Conservation (phyloP, 495 filamentous ascomycete species). For the Haplographium delicatum region DNA sequence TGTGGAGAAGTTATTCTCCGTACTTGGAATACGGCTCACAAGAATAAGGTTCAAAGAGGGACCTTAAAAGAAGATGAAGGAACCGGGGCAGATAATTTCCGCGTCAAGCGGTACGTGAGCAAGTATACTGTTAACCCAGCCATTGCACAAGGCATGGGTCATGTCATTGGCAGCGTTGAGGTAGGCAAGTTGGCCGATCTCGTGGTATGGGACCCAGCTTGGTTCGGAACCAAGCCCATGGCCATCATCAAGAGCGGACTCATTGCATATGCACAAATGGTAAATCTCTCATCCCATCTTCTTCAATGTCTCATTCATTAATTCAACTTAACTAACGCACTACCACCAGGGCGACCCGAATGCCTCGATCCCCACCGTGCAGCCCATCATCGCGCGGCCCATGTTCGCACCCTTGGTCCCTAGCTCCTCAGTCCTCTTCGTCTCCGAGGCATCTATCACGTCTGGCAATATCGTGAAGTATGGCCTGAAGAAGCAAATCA, state of each 20-base stretch:
- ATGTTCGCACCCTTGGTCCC: slow-evolving; percentile 83
- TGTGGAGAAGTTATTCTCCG: slow-evolving; percentile 92
- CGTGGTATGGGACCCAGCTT: slow-evolving; percentile 80
- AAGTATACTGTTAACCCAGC: slow-evolving; percentile 99
- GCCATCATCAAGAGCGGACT: slow-evolving; percentile 87
- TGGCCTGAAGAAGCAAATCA: slow-evolving; percentile 72
- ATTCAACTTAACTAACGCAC: slow-evolving; percentile 6
- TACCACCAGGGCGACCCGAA: slow-evolving; percentile 79
- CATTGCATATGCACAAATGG: slow-evolving; percentile 83
- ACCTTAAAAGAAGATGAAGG: slow-evolving; percentile 69
- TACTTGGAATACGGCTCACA: slow-evolving; percentile 98
- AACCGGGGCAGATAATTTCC: slow-evolving; percentile 83
- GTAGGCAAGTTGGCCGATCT: slow-evolving; percentile 89
- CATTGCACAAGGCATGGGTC: slow-evolving; percentile 87
- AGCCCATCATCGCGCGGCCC: slow-evolving; percentile 78
- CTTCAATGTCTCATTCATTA: not conserved
- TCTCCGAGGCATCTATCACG: slow-evolving; percentile 66
- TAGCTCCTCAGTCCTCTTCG: slow-evolving; percentile 71
- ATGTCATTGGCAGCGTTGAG: slow-evolving; percentile 83
- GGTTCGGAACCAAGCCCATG: slow-evolving; percentile 84
- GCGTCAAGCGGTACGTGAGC: slow-evolving; percentile 88
- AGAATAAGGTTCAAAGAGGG: slow-evolving; percentile 91
- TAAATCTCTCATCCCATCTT: slow-evolving; percentile 31
- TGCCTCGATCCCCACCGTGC: slow-evolving; percentile 83
- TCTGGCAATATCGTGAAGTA: slow-evolving; percentile 62